These are phyloP conservation scores for Neostapfia colusana DNA, from an alignment of 176 grass and related monocot genomes.

Conservation along the genomic window DNA sequence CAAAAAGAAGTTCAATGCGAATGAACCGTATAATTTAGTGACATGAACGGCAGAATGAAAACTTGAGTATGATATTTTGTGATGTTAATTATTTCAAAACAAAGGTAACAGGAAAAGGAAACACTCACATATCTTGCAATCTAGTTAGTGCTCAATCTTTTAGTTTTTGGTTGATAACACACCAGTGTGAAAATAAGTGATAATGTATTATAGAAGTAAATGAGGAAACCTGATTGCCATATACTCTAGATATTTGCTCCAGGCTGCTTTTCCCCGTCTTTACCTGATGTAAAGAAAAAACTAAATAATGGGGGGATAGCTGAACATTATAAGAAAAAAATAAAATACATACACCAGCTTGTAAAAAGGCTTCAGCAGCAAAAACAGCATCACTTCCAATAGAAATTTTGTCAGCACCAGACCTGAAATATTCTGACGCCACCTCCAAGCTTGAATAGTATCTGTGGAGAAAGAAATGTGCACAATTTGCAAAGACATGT, in stretches of 20 bases:
- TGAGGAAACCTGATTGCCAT: constrained; percentile 86
- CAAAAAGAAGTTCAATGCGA: neutral
- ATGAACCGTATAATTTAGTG: neutral
- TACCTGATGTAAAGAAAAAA: constrained; percentile 56
- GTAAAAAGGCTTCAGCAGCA: constrained; percentile 90
- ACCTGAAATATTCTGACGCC: constrained; percentile 98
- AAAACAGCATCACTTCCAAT: constrained; percentile 98
- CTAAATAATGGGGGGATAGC: constrained; percentile 18
- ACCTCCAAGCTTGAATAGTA: constrained; percentile 99
- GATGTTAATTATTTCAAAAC: neutral
- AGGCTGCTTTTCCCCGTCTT: constrained; percentile 91
- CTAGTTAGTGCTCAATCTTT: neutral
- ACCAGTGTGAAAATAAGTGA: constrained; percentile 13
- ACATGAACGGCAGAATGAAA: neutral
- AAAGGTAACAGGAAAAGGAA: neutral
- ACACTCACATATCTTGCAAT: neutral
- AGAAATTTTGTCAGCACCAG: constrained; percentile 96
- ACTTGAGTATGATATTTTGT: neutral
- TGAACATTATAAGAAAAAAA: neutral
- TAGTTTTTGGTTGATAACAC: neutral
- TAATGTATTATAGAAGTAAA: neutral
- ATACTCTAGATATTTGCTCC: constrained; percentile 93
- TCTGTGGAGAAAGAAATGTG: constrained; percentile 44
- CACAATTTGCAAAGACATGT: constrained; percentile 4
- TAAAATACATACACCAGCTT: constrained; percentile 70